phyloP scores from a whole-genome alignment of 106 monocot species.

The Acorus calamus region DNA sequence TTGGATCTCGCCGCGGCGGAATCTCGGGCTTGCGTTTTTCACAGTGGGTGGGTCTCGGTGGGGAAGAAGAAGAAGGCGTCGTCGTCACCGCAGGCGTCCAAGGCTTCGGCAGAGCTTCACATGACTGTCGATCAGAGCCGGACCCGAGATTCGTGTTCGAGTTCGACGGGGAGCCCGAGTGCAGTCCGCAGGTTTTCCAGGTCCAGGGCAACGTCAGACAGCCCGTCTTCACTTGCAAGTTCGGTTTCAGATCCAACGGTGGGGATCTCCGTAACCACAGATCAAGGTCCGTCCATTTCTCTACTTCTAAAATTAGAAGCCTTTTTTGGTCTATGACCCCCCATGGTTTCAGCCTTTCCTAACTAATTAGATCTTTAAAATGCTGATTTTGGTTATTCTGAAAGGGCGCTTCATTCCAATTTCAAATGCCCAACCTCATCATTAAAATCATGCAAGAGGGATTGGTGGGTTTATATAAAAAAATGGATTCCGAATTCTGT shows the following conservation, averaged over 20 bases:
- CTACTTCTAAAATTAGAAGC: no score
- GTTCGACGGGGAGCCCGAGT: conserved; percentile 84
- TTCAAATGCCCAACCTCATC: no score
- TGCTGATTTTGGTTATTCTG: no score
- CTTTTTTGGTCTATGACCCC: no score
- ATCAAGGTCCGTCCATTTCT: conserved; percentile 30
- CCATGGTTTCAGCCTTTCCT: no score
- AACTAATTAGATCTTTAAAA: no score
- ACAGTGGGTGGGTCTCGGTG: conserved; percentile 43
- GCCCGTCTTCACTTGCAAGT: conserved; percentile 95
- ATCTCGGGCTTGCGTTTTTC: conserved; percentile 31
- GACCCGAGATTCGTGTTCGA: conserved; percentile 90
- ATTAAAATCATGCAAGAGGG: no score
- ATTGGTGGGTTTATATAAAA: no score
- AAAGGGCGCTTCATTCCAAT: no score
- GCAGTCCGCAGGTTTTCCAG: conserved; percentile 91
- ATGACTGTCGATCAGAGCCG: conserved; percentile 50
- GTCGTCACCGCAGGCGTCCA: no score
- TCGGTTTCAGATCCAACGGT: conserved; percentile 43
- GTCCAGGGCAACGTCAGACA: conserved; percentile 55
- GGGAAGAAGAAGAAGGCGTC: background rate
- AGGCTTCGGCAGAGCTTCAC: conserved; percentile 28
- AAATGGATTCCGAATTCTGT: no score
- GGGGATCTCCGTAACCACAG: conserved; percentile 26
- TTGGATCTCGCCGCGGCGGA: conserved; percentile 53